phyloP scores from a whole-genome alignment of 495 filamentous ascomycete genomes.

The Podospora pseudopauciseta region DNA sequence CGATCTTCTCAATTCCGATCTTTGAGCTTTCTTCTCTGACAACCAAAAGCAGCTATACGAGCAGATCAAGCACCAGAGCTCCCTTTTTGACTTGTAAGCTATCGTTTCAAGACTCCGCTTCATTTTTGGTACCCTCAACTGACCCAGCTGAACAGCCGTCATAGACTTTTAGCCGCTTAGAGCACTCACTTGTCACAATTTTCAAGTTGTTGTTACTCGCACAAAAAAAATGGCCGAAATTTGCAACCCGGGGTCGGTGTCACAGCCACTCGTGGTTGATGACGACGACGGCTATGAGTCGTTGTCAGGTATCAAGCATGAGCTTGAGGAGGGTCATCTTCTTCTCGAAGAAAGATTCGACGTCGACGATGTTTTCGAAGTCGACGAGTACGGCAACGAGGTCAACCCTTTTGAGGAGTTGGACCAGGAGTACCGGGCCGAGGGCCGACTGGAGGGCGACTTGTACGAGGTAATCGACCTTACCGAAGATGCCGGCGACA shows the following conservation, averaged over 20 bases:
- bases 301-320: neutral
- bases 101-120: neutral
- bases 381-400: slow-evolving; percentile 3
- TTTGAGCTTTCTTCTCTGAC: neutral
- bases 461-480: neutral
- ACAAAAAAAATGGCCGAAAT: neutral
- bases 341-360: neutral
- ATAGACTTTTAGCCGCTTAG: neutral
- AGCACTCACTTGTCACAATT: neutral
- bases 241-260: neutral
- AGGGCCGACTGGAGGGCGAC: neutral
- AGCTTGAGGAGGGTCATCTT: neutral
- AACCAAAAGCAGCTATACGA: neutral
- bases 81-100: neutral
- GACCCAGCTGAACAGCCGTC: neutral
- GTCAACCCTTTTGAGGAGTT: neutral
- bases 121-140: neutral
- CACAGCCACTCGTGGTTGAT: neutral
- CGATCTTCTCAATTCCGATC: neutral
- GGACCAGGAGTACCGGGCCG: neutral
- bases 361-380: neutral
- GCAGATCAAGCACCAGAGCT: neutral
- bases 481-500: neutral
- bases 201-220: neutral
- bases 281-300: neutral